Conservation (phyloP, 2,329 filamentous ascomycete species). For the Ilyonectria sp. region DNA sequence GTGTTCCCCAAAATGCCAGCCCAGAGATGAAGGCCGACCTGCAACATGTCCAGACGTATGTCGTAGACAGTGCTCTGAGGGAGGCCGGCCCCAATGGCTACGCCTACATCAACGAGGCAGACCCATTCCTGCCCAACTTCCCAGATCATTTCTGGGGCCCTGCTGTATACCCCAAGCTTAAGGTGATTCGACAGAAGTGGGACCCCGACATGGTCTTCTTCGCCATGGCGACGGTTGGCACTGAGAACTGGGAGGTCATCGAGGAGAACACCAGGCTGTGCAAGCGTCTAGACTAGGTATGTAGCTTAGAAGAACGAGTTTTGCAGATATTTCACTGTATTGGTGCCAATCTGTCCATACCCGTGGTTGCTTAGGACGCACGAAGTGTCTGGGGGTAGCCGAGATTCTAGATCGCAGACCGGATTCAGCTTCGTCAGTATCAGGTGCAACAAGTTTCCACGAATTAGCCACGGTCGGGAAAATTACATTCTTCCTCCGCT, state of each 20-base stretch:
- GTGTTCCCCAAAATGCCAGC: no score
- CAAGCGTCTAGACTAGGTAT: no score
- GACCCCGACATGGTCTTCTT: constrained; percentile 61
- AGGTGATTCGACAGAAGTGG: constrained; percentile 59
- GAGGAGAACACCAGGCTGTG: no score
- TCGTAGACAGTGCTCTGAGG: constrained; percentile 43
- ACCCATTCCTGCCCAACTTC: constrained; percentile 55
- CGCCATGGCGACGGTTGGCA: constrained; percentile 60
- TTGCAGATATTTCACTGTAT: not conserved
- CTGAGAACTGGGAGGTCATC: constrained; percentile 57
- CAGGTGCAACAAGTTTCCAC: not conserved
- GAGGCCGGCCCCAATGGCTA: constrained; percentile 56
- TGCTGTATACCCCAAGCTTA: constrained; percentile 52
- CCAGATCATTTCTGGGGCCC: constrained; percentile 58
- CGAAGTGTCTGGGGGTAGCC: not conserved
- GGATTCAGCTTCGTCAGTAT: not conserved
- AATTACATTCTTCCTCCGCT: not conserved
- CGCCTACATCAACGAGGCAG: constrained; percentile 61
- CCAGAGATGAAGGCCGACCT: no score
- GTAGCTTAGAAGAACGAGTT: no score
- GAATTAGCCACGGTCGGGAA: not conserved
- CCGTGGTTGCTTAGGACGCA: not conserved
- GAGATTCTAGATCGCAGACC: not conserved
- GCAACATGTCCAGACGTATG: no score
- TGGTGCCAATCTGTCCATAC: not conserved